A percentile compares a stretch with the other conserved stretches of the same genome.
phyloP scores from a whole-genome alignment of 805 yeast genomes.

The Myxozyma kluyveri region DNA sequence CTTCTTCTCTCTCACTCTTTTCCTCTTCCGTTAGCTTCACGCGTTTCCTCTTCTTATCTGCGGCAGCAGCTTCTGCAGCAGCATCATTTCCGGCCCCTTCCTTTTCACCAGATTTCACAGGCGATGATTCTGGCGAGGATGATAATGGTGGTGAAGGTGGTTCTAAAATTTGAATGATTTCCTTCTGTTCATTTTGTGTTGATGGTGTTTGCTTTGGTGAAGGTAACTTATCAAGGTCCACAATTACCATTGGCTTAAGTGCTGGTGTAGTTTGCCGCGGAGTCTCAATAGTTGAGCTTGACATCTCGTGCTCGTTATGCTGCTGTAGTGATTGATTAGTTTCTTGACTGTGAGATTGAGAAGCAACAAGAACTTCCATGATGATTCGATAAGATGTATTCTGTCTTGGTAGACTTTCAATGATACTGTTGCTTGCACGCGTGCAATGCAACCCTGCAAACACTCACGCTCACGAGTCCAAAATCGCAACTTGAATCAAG shows the following conservation, averaged over 20 bases:
- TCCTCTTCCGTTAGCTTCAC: slow-evolving; percentile 20
- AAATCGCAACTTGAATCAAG: too few relatives aligned
- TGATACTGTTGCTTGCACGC: too few relatives aligned
- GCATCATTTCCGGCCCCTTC: neutral
- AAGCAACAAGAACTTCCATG: neutral
- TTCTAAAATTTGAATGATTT: neutral
- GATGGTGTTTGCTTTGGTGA: neutral
- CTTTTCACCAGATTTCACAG: neutral
- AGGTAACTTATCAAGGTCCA: neutral
- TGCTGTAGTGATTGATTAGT: neutral
- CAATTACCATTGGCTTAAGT: too few relatives aligned
- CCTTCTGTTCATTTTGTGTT: neutral
- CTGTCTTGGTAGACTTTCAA: too few relatives aligned
- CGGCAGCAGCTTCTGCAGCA: neutral
- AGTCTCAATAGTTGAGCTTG: neutral
- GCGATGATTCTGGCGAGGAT: too few relatives aligned
- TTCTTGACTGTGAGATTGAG: too few relatives aligned
- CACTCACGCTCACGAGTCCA: too few relatives aligned
- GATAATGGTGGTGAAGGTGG: too few relatives aligned
- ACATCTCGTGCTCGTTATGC: neutral
- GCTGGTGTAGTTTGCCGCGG: too few relatives aligned
- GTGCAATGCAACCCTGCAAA: too few relatives aligned
- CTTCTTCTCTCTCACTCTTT: slow-evolving; percentile 21
- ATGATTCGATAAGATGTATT: too few relatives aligned
- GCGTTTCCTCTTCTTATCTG: slow-evolving; percentile 18